A percentile compares a stretch with the other conserved stretches of the same genome.
Conservation (phyloP, 306 rosid genomes). For the Cucurbita pepo region DNA sequence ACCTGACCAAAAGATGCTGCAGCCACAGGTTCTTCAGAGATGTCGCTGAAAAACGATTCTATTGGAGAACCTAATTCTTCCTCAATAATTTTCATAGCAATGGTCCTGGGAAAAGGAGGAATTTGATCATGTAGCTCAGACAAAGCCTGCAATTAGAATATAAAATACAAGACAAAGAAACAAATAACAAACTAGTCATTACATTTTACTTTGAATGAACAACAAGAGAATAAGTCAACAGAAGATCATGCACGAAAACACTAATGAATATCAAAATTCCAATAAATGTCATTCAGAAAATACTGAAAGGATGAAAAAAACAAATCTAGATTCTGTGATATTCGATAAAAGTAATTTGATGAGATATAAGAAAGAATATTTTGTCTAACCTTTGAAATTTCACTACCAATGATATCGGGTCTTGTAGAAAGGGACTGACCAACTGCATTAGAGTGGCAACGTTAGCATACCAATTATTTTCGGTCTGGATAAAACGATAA, state of each 20-base stretch:
- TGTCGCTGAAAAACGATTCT: slow-evolving; percentile 59
- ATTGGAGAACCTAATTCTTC: slow-evolving; percentile 73
- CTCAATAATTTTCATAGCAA: slow-evolving; percentile 77
- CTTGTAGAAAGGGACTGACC: slow-evolving; percentile 97
- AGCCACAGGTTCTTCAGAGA: slow-evolving; percentile 75
- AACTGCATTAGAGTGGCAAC: slow-evolving; percentile 68
- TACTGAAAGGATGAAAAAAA: neutral
- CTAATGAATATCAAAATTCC: no score
- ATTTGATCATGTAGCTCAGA: slow-evolving; percentile 85
- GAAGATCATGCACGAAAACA: no score
- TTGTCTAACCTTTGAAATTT: slow-evolving; percentile 71
- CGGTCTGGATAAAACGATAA: slow-evolving; percentile 15
- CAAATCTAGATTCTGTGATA: neutral
- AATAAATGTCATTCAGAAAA: no score
- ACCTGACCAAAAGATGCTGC: slow-evolving; percentile 99
- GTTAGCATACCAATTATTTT: slow-evolving; percentile 21
- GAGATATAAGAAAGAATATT: neutral
- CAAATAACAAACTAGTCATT: slow-evolving; percentile 6
- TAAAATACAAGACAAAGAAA: slow-evolving; percentile 6
- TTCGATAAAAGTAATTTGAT: neutral
- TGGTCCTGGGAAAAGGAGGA: slow-evolving; percentile 73
- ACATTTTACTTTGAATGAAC: neutral
- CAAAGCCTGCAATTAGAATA: slow-evolving; percentile 54
- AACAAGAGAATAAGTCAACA: neutral
- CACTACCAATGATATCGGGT: slow-evolving; percentile 90